Conservation (phyloP, 2,329 filamentous ascomycete species). For the Epichloe glyceriae region DNA sequence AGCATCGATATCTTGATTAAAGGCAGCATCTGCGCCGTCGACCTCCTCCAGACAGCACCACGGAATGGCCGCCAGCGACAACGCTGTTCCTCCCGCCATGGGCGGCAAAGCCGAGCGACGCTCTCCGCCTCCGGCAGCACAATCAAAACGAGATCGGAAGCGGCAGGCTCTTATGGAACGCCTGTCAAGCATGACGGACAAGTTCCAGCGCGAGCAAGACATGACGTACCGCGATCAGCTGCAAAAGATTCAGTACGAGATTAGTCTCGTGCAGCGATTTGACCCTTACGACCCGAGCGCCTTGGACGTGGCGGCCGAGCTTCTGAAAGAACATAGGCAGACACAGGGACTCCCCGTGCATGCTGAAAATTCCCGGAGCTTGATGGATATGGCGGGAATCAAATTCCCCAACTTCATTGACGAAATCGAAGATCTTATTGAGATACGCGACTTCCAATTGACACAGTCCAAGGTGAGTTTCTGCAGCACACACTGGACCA, state of each 20-base stretch:
- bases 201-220: slow-evolving; percentile 71
- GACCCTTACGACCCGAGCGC: slow-evolving; percentile 65
- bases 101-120: slow-evolving; percentile 23
- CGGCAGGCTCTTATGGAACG: slow-evolving; percentile 72
- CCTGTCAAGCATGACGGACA: slow-evolving; percentile 60
- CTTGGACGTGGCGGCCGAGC: slow-evolving; percentile 56
- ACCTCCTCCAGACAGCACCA: background rate
- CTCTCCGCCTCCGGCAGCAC: slow-evolving; percentile 25
- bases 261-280: slow-evolving; percentile 71
- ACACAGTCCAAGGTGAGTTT: slow-evolving; percentile 63
- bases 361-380: slow-evolving; percentile 35
- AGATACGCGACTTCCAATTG: slow-evolving; percentile 74
- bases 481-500: background rate
- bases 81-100: slow-evolving; percentile 18
- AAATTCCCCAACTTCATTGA: slow-evolving; percentile 77
- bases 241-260: slow-evolving; percentile 83
- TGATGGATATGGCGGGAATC: slow-evolving; percentile 66
- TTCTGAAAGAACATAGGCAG: slow-evolving; percentile 42
- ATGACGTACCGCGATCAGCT: slow-evolving; percentile 78
- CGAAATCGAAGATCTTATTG: slow-evolving; percentile 76
- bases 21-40: background rate
- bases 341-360: slow-evolving; percentile 26
- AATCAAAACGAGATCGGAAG: slow-evolving; percentile 82
- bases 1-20: background rate
- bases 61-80: slow-evolving; percentile 28